Conservation (phyloP, 148 eudicot species). For the Chenopodium album region DNA sequence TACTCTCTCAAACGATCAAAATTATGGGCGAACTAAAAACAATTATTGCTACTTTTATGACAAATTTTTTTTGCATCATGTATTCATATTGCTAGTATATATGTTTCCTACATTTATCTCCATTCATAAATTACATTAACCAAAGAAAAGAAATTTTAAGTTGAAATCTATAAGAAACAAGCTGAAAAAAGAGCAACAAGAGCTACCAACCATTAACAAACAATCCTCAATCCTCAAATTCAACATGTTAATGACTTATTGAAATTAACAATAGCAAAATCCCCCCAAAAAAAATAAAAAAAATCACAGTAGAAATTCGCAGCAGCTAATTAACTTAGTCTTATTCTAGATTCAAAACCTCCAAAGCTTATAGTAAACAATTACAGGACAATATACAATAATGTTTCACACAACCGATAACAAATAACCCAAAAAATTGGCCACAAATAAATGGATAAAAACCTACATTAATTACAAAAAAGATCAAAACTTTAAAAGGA, state of each 20-base stretch:
- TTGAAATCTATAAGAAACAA: background rate
- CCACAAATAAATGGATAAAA: background rate
- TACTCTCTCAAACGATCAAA: background rate
- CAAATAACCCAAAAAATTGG: background rate
- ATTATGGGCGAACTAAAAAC: background rate
- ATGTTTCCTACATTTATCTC: background rate
- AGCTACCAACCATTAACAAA: too few species aligned
- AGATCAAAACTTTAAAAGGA: background rate
- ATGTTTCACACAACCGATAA: background rate
- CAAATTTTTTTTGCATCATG: background rate
- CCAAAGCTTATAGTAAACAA: background rate
- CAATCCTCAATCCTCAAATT: background rate
- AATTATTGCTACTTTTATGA: background rate
- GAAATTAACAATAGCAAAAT: background rate
- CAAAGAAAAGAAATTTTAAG: background rate
- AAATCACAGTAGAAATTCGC: too few species aligned
- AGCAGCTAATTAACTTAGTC: background rate
- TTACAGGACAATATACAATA: background rate
- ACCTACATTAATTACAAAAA: slow-evolving; percentile 3
- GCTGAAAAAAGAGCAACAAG: background rate
- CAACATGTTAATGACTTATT: background rate
- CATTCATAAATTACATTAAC: background rate
- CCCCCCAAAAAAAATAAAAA: background rate
- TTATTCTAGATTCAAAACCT: background rate
- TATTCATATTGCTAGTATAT: background rate